These are phyloP conservation scores for Pistacia atlantica DNA, from an alignment of 345 rosid genomes.

Conservation along the genomic window DNA sequence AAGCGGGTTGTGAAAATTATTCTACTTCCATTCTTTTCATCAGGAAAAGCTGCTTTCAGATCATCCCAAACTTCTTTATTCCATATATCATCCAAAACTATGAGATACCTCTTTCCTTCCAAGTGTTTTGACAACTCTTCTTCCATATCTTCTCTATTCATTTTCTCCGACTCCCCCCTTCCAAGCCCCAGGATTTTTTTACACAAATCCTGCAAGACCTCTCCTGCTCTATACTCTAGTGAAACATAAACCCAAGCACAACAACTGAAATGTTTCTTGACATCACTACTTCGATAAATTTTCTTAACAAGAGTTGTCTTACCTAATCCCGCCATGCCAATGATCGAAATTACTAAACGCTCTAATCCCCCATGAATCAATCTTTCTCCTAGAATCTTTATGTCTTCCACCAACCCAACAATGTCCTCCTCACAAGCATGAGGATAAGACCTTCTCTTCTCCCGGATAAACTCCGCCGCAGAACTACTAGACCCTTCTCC, in stretches of 20 bases:
- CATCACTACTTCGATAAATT: slow-evolving; percentile 20
- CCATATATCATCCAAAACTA: slow-evolving; percentile 32
- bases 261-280: slow-evolving; percentile 16
- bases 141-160: slow-evolving; percentile 25
- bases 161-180: slow-evolving; percentile 15
- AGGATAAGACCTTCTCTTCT: slow-evolving; percentile 26
- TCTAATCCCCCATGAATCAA: slow-evolving; percentile 16
- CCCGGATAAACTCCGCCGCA: neutral
- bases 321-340: slow-evolving; percentile 25
- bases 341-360: slow-evolving; percentile 18
- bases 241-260: slow-evolving; percentile 25
- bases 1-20: slow-evolving; percentile 20
- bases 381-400: slow-evolving; percentile 1
- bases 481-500: neutral
- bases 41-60: slow-evolving; percentile 18
- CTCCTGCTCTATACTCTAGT: slow-evolving; percentile 16
- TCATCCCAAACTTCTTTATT: slow-evolving; percentile 28
- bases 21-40: slow-evolving; percentile 24
- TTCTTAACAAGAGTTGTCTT: slow-evolving; percentile 26
- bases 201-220: slow-evolving; percentile 24
- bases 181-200: slow-evolving; percentile 10
- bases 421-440: slow-evolving; percentile 22
- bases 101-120: slow-evolving; percentile 13
- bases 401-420: slow-evolving; percentile 22
- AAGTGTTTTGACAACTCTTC: slow-evolving; percentile 17